Percentiles rank a stretch among this genome's conserved stretches.
phyloP scores from a whole-genome alignment of 805 yeast genomes.

The Blastobotrys attinorum region DNA sequence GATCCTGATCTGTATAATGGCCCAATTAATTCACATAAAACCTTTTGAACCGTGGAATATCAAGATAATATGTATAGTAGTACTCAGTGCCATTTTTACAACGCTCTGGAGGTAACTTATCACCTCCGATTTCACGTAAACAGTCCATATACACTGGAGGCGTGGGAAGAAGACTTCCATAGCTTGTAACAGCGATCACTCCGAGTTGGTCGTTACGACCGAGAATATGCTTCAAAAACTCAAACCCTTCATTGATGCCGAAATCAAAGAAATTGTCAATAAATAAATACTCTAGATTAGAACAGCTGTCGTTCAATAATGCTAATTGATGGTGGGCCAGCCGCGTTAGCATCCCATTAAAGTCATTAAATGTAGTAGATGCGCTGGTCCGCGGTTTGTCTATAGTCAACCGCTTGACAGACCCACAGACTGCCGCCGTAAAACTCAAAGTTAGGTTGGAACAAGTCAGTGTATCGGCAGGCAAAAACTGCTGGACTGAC shows the following conservation, averaged over 20 bases:
- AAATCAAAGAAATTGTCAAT: neutral
- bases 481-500: neutral
- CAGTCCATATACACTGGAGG: too few species aligned
- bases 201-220: too few species aligned
- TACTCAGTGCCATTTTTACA: too few species aligned
- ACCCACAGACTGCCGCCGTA: neutral
- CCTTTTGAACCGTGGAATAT: too few species aligned
- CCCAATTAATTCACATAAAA: too few species aligned
- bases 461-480: neutral
- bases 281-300: neutral
- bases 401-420: neutral
- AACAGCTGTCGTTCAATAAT: neutral
- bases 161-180: too few species aligned
- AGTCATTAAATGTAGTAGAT: neutral
- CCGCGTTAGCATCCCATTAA: neutral
- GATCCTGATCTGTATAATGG: too few species aligned
- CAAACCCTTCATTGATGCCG: neutral
- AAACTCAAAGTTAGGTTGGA: neutral
- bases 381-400: neutral
- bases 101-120: too few species aligned
- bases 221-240: too few species aligned
- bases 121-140: too few species aligned
- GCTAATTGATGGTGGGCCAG: neutral
- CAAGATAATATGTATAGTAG: too few species aligned
- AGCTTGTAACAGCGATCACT: too few species aligned